Base-by-base conservation (phyloP, 1,284 basidiomycete species). In the Cutaneotrichosporon sp. region DNA sequence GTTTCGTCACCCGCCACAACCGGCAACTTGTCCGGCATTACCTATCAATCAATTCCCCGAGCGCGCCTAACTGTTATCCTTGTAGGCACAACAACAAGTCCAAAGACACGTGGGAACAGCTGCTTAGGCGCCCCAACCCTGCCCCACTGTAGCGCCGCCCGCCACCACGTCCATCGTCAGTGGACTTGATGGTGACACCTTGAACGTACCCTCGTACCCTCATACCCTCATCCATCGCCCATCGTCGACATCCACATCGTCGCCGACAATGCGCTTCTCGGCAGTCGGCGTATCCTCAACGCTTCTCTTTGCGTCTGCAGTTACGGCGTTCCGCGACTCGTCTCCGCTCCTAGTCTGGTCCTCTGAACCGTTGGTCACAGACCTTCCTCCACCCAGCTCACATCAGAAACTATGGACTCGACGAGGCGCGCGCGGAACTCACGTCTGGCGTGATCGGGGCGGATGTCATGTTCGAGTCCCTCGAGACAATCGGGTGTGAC, bases 291-390 rank as follows among this genome's bases (percentile, higher is more conserved):
- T 66, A 2, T 60, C 70, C 30, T 62, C 70, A 9, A 65, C 70
- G 18, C 66, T 70, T 21, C 34, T 76, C 13, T 60, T 73, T 34
- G 69, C 72, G 2, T 53, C 69, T 8, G 60, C 70, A 1, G 70
- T 65, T 4, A 30, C 63, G 7, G 76, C 72, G 0, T 77, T 78
- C 74, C 70, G 70, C 53, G 75, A 77, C 62, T 74, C 76, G 9
- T 75, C 76, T 2, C 77, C 77, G 4, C 68, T 79, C 38, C 69
- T 77, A 16, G 66, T 76, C 10, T 79, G 76, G 76, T 73, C 74
- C 10, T 73, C 74, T 13, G 63, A 69, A 47, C 69, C 72, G 77
- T 79, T 46, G 63, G 76, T 73, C 4, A 1, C 40, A 3, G n/a
- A 10, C 46, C 46, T 49, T 31, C 22, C 11, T 22, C 32, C 31